Base-by-base conservation (phyloP, 345 rosid genomes). In the Bruguiera gymnorhiza region DNA sequence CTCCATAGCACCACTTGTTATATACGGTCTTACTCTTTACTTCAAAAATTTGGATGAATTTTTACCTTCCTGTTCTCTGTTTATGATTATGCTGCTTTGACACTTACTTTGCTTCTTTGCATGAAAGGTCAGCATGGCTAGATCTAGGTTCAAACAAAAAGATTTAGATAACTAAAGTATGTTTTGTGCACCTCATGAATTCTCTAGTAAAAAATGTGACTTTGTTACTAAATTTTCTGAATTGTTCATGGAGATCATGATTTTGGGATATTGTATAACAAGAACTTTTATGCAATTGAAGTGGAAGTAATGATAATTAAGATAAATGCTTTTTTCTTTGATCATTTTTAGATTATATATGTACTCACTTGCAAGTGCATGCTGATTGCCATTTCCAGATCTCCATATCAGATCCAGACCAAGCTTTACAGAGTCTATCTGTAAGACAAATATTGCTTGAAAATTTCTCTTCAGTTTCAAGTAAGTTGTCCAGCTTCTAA, bases 391-490 rank as follows among this genome's bases (percentile, higher is more conserved):
- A 70, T 76, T 63, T 43, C 37, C 86, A 91, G 97, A 78, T 85
- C 39, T 50, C 73, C 58, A 70, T 89, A 39, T 68, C 70, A 62
- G 83, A 83, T 72, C 74, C 84, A 37, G 75, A 74, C 4, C 91
- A 86, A 80, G 97, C 98, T 60, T 82, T 93, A 57, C 86, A 73
- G 75, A 76, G 60, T 69, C 80, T 93, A 68, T 83, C 83, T 36
- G 98, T 93, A 89, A 89, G 97, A 80, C 65, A 51, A 24, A 29
- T 56, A 16, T 27, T 65, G 4, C 30, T 65, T 54, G 19, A 62
- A 24, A 48, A 51, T 59, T 63, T 51, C 21, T 37, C 62, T 67
- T 68, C 29, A 31, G 69, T 52, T 63, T 68, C 50, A 37, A 6
- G 54, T 68, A 65, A 51, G n/a, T 15, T 6, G 60, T 74, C 55